Evolutionary conservation across 2,329 filamentous ascomycete species (phyloP), one percentile per base, ranked within the genome.

Genomic region (Aspergillus udagawae): DNA sequence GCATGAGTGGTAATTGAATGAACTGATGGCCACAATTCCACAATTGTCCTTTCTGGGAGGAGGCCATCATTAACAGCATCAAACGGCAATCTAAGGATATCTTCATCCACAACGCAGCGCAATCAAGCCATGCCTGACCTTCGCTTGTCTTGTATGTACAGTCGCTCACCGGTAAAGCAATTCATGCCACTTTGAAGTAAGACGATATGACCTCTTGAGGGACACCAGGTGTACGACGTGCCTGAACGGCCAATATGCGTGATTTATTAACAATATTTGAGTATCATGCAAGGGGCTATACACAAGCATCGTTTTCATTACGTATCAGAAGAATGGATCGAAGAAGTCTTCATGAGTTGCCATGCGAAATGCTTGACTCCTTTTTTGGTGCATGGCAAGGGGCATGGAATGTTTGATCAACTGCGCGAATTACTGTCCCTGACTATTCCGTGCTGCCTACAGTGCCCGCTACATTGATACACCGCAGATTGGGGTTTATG

Each of bases 371-470:
- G 29, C 29, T 14, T 35, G 25, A 27, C 42, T 23, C 25, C 4
- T 17, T 38, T 38, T 17, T 38, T 27, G 20, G 29, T 12, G 45
- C 52, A 42, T 50, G 49, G 44, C 21, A 53, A 52, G 25, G 25
- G 23, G 27, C 4, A 5, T 14, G 44, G 23, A 27, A 35, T 48
- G 20, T 35, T n/a, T 47, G 62, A 65, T 65, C 63, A 65, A 51
- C 63, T 65, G 63, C 61, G 63, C 63, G 61, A 65, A 64, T 65
- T 64, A 64, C 63, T 60, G 35, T 57, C 52, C 55, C 45, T 56
- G 62, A 57, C 50, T 12, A 52, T 38, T n/a, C n/a, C 10, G 4
- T 42, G 5, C 41, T 21, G 41, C n/a, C 41, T 44, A n/a, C 20
- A 44, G 41, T 44, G n/a, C n/a, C 23, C 23, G 23, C 23, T 21